phyloP scores from a whole-genome alignment of 345 rosid genomes.

The Sonneratia caseolaris region DNA sequence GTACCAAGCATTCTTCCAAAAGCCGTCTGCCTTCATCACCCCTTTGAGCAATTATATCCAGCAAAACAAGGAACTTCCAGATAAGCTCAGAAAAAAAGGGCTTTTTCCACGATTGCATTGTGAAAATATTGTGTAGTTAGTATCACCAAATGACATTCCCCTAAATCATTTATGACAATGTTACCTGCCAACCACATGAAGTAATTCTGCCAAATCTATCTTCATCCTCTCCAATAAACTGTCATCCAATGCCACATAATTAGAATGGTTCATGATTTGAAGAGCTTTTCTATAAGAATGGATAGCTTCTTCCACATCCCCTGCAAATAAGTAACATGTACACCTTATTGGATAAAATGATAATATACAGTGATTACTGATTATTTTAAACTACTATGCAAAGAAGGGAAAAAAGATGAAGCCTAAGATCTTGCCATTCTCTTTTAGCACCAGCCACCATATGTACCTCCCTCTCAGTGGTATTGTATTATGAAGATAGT shows the following conservation, averaged over 20 bases:
- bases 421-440: background rate
- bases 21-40: constrained; percentile 74
- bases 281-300: constrained; percentile 55
- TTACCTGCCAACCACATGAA: constrained; percentile 26
- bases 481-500: background rate
- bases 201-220: constrained; percentile 82
- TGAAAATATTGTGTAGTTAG: background rate
- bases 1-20: constrained; percentile 71
- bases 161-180: background rate
- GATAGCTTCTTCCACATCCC: constrained; percentile 61
- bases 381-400: background rate
- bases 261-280: constrained; percentile 51
- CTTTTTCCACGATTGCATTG: background rate
- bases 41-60: constrained; percentile 23
- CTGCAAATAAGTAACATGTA: constrained; percentile 22
- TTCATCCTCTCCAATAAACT: constrained; percentile 61
- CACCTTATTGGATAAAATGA: background rate
- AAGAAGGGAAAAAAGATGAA: background rate
- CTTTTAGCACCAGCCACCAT: background rate
- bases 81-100: background rate
- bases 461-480: background rate
- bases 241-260: constrained; percentile 49
- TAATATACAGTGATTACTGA: background rate
- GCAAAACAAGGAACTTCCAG: background rate
- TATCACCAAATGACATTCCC: background rate